A percentile compares a stretch with the other conserved stretches of the same genome.
phyloP scores from a whole-genome alignment of 169 alveolate genomes.

The Cryptosporidium meleagridis region DNA sequence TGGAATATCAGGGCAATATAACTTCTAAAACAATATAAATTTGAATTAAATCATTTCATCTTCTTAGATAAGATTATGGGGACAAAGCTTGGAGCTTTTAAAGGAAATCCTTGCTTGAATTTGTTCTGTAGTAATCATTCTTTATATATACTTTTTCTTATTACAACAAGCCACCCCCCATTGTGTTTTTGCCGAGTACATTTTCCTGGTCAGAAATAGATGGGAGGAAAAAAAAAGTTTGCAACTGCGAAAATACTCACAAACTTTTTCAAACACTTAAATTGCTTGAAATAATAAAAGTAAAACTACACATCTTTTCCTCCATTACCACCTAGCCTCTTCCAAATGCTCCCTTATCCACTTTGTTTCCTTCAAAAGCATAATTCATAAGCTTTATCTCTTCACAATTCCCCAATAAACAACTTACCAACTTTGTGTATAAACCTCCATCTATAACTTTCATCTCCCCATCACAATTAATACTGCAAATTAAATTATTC shows the following conservation, averaged over 20 bases:
- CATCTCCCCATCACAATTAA: conserved; percentile 25
- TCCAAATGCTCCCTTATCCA: background rate
- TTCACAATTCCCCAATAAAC: background rate
- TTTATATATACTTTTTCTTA: too few relatives aligned
- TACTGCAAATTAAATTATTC: conserved; percentile 44
- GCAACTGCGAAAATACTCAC: background rate
- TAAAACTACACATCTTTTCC: background rate
- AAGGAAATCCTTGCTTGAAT: background rate
- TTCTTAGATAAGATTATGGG: background rate
- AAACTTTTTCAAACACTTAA: too few relatives aligned
- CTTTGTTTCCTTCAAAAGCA: background rate
- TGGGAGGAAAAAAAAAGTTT: background rate
- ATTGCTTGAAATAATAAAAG: background rate
- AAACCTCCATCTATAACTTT: conserved; percentile 25
- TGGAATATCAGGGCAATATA: conserved; percentile 46
- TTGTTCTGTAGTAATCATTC: background rate
- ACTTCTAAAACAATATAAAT: background rate
- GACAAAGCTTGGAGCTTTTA: too few relatives aligned
- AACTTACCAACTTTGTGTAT: conserved; percentile 56
- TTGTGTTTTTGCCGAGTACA: background rate
- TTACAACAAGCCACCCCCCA: background rate
- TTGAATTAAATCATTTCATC: background rate
- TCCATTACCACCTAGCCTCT: too few relatives aligned
- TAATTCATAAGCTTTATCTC: background rate
- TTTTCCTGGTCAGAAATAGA: background rate